Percentiles rank a stretch among this genome's conserved stretches.
Conservation (phyloP, 2,329 filamentous ascomycete genomes). For the Pseudocercospora pini-densiflorae region DNA sequence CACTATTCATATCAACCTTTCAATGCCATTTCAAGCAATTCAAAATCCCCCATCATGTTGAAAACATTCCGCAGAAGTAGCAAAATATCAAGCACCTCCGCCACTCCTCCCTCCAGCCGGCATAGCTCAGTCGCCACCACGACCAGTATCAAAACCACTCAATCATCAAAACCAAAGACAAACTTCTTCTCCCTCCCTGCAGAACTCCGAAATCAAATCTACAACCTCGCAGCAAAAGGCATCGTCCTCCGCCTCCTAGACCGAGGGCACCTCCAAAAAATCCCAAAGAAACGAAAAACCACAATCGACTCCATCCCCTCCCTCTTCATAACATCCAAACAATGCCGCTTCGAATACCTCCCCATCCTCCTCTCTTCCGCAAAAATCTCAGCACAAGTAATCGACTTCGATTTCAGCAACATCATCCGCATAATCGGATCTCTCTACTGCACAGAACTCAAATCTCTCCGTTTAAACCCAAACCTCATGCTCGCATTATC, state of each 20-base stretch:
- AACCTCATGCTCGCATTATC: conserved; percentile 25
- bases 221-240: conserved; percentile 27
- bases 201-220: conserved; percentile 39
- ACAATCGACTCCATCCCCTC: conserved; percentile 22
- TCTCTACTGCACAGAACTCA: conserved; percentile 37
- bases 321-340: conserved; percentile 33
- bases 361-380: conserved; percentile 35
- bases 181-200: conserved; percentile 38
- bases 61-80: conserved; percentile 28
- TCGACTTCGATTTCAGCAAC: conserved; percentile 36
- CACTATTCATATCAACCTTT: neutral
- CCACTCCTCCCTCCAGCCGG: neutral
- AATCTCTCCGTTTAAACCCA: conserved; percentile 33
- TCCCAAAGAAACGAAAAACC: neutral
- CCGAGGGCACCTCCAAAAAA: neutral
- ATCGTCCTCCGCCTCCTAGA: conserved; percentile 18
- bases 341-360: conserved; percentile 33
- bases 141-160: neutral
- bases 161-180: conserved; percentile 12
- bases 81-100: conserved; percentile 16
- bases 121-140: neutral
- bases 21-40: neutral
- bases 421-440: conserved; percentile 29
- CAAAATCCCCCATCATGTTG: conserved; percentile 17
- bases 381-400: conserved; percentile 24